A percentile compares a stretch with the other conserved stretches of the same genome.
Conservation (phyloP, 2,329 filamentous ascomycete species). For the Fusarium abutilonis region DNA sequence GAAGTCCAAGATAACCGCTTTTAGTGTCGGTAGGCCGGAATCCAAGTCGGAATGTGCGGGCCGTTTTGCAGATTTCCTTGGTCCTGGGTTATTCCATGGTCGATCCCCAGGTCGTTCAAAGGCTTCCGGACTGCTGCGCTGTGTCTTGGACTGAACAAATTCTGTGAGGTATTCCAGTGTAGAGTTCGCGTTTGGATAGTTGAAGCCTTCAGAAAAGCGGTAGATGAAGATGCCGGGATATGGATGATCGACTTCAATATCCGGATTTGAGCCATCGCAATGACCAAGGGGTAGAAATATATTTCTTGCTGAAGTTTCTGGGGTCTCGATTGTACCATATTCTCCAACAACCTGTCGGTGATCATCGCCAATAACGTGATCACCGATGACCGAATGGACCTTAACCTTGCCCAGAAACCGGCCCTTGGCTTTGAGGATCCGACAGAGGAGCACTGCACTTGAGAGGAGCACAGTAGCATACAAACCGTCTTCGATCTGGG, state of each 20-base stretch:
- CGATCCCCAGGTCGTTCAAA: slow-evolving; percentile 77
- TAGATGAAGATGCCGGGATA: slow-evolving; percentile 97
- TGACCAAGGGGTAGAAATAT: slow-evolving; percentile 90
- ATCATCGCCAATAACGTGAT: slow-evolving; percentile 75
- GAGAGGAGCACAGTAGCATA: slow-evolving; percentile 86
- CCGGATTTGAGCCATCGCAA: slow-evolving; percentile 89
- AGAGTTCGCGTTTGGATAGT: slow-evolving; percentile 92
- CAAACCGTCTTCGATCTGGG: slow-evolving; percentile 89
- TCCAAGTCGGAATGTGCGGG: slow-evolving; percentile 42
- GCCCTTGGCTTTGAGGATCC: slow-evolving; percentile 83
- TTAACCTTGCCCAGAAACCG: slow-evolving; percentile 75
- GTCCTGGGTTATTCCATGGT: slow-evolving; percentile 94
- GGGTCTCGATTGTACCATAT: slow-evolving; percentile 65
- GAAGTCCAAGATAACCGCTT: slow-evolving; percentile 94
- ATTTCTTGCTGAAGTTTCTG: slow-evolving; percentile 69
- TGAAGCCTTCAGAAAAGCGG: slow-evolving; percentile 92
- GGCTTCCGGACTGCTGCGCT: slow-evolving; percentile 75
- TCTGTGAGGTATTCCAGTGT: slow-evolving; percentile 82
- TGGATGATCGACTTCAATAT: slow-evolving; percentile 79
- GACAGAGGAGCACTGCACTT: slow-evolving; percentile 80
- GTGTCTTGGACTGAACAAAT: slow-evolving; percentile 75
- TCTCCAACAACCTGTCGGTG: slow-evolving; percentile 57
- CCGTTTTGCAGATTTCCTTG: slow-evolving; percentile 59
- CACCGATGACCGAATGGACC: slow-evolving; percentile 83
- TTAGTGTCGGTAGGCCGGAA: slow-evolving; percentile 73